These are phyloP conservation scores for Hippophae tibetana DNA, from an alignment of 306 rosid species.

Conservation along the genomic window DNA sequence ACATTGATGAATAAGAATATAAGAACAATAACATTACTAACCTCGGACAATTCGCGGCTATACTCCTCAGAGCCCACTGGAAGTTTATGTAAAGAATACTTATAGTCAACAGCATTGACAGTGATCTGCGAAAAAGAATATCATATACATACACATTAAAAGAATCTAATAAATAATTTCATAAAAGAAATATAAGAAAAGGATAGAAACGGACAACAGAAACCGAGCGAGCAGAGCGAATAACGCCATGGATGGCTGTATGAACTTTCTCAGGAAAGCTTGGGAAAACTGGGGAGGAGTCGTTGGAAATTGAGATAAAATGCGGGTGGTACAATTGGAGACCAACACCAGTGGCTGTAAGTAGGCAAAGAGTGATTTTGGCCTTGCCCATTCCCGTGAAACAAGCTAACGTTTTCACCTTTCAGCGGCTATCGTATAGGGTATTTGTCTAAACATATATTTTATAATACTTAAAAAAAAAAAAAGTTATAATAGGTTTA, in stretches of 20 bases:
- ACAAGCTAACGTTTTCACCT: no score
- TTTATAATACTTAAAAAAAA: no score
- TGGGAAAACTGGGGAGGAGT: conserved; percentile 10
- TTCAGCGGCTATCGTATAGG: no score
- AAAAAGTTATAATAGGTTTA: no score
- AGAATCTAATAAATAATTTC: not conserved
- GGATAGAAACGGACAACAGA: conserved; percentile 34
- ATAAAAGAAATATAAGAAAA: not conserved
- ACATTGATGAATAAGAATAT: no score
- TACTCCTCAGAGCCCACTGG: conserved; percentile 43
- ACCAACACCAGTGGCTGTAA: conserved; percentile 21
- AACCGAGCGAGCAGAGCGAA: conserved; percentile 73
- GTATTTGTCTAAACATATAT: no score
- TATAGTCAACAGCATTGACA: conserved; percentile 51
- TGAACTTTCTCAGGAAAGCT: conserved; percentile 18
- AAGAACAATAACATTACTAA: conserved; percentile 6
- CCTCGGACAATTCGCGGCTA: conserved; percentile 48
- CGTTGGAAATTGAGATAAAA: conserved; percentile 9
- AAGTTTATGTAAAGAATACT: conserved; percentile 48
- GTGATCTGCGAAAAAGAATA: conserved; percentile 39
- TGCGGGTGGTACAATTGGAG: conserved; percentile 16
- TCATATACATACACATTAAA: not conserved
- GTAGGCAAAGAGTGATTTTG: conserved; percentile 23
- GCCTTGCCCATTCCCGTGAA: conserved; percentile 17
- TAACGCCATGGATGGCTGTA: conserved; percentile 36